Base-by-base conservation (phyloP, 2,329 filamentous ascomycete genomes). In the Aspergillus oerlinghausenensis region DNA sequence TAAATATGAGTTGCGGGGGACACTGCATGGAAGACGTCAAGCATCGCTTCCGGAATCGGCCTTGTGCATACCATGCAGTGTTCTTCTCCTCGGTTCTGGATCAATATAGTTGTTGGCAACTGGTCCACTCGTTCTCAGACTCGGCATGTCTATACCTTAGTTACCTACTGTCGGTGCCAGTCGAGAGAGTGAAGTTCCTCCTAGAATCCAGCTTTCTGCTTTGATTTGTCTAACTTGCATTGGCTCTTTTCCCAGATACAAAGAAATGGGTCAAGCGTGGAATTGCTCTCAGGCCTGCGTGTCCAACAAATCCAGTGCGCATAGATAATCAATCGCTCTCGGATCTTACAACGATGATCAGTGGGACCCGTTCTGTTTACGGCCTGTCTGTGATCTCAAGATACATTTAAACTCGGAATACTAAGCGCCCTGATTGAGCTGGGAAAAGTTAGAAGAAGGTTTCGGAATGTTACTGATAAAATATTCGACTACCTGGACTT, bases 281-380 rank as follows among this genome's bases (percentile, higher is more conserved):
- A 26, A 47, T 19, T 47, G 28, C 54, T 51, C 26, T 35, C 42
- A 52, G 45, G 52, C 55, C 54, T 54, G 49, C 55, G 4, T 35
- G 35, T 45, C 25, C 47, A 35, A 56, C 42, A 29, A 45, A 49
- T 52, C 48, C 54, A 23, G 23, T 26, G 43, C 23, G 23, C 49
- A 56, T 43, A 29, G 28, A 29, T 29, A 35, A 35, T 29, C 28
- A 49, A 55, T 58, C 23, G n/a, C 48, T 55, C 57, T 40, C 40
- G 54, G 48, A 57, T 55, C 52, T 57, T 58, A 57, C 59, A 59
- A 54, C 35, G 59, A 55, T 55, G 52, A 58, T 52, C 43, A 26
- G 21, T 26, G 43, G 43, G 21, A 21, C 21, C 55, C 28, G 35
- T 38, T 38, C 45, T 19, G 4, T 23, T 35, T 55, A 25, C 53